Conservation (phyloP, 1,139 yeast genomes). For the Debaryomycetaceae sp. region DNA sequence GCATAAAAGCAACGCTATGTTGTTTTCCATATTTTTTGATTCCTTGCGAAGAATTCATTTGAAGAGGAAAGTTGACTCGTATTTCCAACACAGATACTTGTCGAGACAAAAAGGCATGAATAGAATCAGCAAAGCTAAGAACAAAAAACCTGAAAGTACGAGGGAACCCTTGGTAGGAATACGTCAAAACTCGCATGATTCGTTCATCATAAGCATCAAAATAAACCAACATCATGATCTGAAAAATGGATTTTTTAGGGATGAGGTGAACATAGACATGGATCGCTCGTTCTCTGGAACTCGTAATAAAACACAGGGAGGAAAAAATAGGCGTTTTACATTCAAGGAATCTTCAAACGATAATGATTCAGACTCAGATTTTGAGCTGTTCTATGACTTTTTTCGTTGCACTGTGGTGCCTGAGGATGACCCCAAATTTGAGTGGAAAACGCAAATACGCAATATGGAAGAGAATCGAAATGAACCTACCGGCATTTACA, state of each 20-base stretch:
- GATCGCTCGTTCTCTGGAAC: no score
- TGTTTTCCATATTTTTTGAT: slow-evolving; percentile 12
- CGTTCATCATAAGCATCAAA: not conserved
- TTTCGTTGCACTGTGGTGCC: not conserved
- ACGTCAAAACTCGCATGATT: not conserved
- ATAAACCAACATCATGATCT: no score
- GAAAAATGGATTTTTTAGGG: no score
- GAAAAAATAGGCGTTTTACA: no score
- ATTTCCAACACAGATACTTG: not conserved
- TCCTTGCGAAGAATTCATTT: slow-evolving; percentile 9
- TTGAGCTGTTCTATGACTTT: not conserved
- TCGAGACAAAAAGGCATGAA: not conserved
- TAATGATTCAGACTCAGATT: not conserved
- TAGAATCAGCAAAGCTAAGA: not conserved
- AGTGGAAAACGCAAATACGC: not conserved
- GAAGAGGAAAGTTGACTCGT: not conserved
- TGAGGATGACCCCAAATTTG: not conserved
- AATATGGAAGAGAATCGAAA: slow-evolving; percentile 27
- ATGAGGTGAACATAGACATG: no score
- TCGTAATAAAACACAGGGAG: no score
- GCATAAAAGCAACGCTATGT: slow-evolving; percentile 9
- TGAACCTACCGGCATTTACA: slow-evolving; percentile 14
- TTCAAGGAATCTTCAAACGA: not conserved
- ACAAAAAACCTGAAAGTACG: not conserved
- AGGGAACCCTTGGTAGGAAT: not conserved